Percentiles rank a stretch among this genome's conserved stretches.
Conservation (phyloP, 2,329 filamentous ascomycete genomes). For the Proliferodiscus dingleyae region DNA sequence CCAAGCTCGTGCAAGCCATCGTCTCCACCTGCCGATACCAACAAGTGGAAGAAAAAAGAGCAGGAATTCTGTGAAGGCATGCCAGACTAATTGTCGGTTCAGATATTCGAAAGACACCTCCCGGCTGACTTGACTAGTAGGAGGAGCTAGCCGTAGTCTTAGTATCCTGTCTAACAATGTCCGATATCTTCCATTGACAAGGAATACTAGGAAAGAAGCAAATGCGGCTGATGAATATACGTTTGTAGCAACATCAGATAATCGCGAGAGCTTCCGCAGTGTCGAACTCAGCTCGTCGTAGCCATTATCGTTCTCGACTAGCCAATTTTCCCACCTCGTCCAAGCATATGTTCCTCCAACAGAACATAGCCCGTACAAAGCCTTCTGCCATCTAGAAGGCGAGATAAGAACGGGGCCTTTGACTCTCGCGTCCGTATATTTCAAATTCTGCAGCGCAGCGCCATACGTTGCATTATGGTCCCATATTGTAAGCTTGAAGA, state of each 20-base stretch:
- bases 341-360: slow-evolving; percentile 86
- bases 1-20: slow-evolving; percentile 86
- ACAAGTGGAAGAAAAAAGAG: slow-evolving; percentile 96
- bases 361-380: slow-evolving; percentile 75
- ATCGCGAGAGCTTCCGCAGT: slow-evolving; percentile 54
- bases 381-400: slow-evolving; percentile 79
- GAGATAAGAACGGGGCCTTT: slow-evolving; percentile 56
- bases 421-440: slow-evolving; percentile 78
- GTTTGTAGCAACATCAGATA: slow-evolving; percentile 66
- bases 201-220: slow-evolving; percentile 81
- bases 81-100: slow-evolving; percentile 96
- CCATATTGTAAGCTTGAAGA: slow-evolving; percentile 97
- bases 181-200: slow-evolving; percentile 85
- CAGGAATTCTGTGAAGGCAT: slow-evolving; percentile 99
- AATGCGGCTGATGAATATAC: slow-evolving; percentile 78
- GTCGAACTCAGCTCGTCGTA: slow-evolving; percentile 56
- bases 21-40: slow-evolving; percentile 85
- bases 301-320: slow-evolving; percentile 71
- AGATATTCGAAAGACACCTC: slow-evolving; percentile 97
- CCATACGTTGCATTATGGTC: slow-evolving; percentile 95
- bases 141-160: slow-evolving; percentile 77
- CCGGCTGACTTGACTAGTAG: slow-evolving; percentile 76
- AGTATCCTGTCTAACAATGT: slow-evolving; percentile 84
- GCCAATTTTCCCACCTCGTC: slow-evolving; percentile 86
- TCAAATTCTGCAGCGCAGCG: slow-evolving; percentile 84